Base-by-base conservation (phyloP, 2,329 filamentous ascomycete genomes). In the Cryoendolithus antarcticus region DNA sequence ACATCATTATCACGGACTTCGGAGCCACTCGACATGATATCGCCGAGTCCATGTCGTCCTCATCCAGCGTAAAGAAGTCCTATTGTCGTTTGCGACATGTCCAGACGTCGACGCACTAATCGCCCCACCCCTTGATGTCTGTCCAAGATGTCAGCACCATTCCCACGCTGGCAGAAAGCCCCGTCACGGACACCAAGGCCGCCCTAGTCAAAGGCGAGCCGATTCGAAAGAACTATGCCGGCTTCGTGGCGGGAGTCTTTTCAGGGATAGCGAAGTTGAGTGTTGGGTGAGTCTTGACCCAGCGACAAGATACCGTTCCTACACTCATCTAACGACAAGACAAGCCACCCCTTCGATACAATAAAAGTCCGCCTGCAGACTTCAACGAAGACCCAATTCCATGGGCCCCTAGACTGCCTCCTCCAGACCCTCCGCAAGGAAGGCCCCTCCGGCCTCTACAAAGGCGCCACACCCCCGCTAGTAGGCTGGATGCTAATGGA, bases 401-500 rank as follows among this genome's bases (percentile, higher is more conserved):
- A 70, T 47, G 91, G 91, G 0, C 88, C 91, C 1, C 60, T 93
- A 27, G 80, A 94, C 60, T 96, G 91, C 57, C 66, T 94, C 7
- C 61, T 82, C 40, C 80, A 89, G 59, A 98, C 91, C 7, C 48
- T 96, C 21, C 76, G 81, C 44, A 82, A 86, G 57, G 91, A 98
- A 62, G 89, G 89, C 35, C 64, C 93, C 34, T 64, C 71, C 37
- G 91, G 86, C 3, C 69, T 98, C 32, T 98, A 96, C 72, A 98
- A 96, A 66, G 88, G 89, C 53, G 86, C 86, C 8, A 85, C 83
- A 21, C 89, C 89, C 40, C 91, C 91, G 38, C 69, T 96, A 35
- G 77, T 95, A 37, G 91, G 91, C 52, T 96, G 91, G 91, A 94
- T 96, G 82, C 85, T 93, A 55, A 96, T 96, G 89, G 91, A 98